A percentile compares a stretch with the other conserved stretches of the same genome.
These are phyloP conservation scores for Chaetomium sp. DNA, from an alignment of 2,329 filamentous ascomycete species.

Conservation along the genomic window DNA sequence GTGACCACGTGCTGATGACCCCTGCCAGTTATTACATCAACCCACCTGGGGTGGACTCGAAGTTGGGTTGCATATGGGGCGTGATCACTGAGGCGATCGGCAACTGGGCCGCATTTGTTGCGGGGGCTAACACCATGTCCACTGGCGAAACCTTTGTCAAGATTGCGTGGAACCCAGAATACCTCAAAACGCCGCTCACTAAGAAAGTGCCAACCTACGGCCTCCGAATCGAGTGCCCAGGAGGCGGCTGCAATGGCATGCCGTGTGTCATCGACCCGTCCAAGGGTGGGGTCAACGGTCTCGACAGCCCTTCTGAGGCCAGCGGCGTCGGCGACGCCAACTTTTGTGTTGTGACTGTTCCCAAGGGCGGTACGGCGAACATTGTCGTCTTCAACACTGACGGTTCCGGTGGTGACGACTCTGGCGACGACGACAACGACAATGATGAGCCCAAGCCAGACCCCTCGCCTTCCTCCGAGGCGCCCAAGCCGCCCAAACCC, in stretches of 20 bases:
- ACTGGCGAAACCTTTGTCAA: conserved; percentile 66
- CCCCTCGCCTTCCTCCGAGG: conserved; percentile 10
- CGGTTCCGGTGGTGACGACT: conserved; percentile 29
- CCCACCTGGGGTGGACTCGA: conserved; percentile 55
- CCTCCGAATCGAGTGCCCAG: conserved; percentile 62
- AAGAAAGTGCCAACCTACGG: conserved; percentile 58
- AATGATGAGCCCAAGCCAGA: conserved; percentile 14
- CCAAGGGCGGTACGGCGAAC: conserved; percentile 58
- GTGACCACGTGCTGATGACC: too few relatives aligned
- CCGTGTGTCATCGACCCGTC: conserved; percentile 66
- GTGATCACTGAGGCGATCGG: conserved; percentile 54
- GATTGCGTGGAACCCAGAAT: conserved; percentile 73
- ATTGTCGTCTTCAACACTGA: conserved; percentile 55
- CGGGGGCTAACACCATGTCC: conserved; percentile 63
- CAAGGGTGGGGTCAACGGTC: conserved; percentile 47
- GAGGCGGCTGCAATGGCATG: conserved; percentile 61
- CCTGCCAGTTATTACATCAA: conserved; percentile 65
- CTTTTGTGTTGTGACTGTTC: conserved; percentile 73
- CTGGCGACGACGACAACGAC: conserved; percentile 4
- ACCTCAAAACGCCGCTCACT: conserved; percentile 48
- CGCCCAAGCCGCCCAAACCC: conserved; percentile 13
- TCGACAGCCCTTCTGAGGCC: conserved; percentile 48
- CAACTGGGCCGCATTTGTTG: conserved; percentile 73
- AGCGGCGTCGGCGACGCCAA: conserved; percentile 60
- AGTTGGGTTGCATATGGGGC: conserved; percentile 67